Base-by-base conservation (phyloP, 2,329 filamentous ascomycete genomes). In the Myriangium duriaei region DNA sequence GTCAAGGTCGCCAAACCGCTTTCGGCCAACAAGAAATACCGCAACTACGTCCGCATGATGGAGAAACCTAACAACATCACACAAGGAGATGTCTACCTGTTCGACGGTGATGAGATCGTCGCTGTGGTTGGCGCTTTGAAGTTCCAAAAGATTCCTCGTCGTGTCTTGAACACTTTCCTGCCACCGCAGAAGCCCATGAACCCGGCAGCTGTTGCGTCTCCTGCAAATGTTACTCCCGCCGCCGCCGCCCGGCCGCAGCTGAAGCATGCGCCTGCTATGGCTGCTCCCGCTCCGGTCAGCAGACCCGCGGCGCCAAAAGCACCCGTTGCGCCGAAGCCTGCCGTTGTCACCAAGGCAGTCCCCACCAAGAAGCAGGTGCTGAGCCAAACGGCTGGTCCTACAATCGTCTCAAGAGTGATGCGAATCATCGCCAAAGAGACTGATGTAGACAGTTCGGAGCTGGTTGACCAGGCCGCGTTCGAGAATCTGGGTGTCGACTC, bases 351-450 rank as follows among this genome's bases (percentile, higher is more conserved):
- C 7, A 49, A 47, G 39, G 32, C 41, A 12, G 34, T 33, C 10
- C 57, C 60, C 12, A 7, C 21, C 7, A 60, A 59, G 48, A 59
- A 64, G 46, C 60, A 68, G 29, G 56, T 72, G 28, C 62, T 69
- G 11, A 65, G 60, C 35, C 69, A 68, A 34, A 69, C 60, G 11
- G 56, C 64, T 45, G 62, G 50, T 30, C 66, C 51, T 51, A 71
- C 26, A 60, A 67, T 60, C 50, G 64, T 52, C 54, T 69, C 48
- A 42, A 64, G 64, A 45, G 67, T 81, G 32, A 74, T 79, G 55
- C 68, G 71, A 38, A 80, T 77, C 40, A 75, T 83, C 44, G 73
- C 77, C n/a, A 65, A 69, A 26, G 79, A 83, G 54, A 72, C 71
- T 33, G 72, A 73, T 43, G 64, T 77, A 13, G 68, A 72, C 36